These are phyloP conservation scores for Rhodotorula sp. DNA, from an alignment of 1,284 basidiomycete genomes.

Conservation along the genomic window DNA sequence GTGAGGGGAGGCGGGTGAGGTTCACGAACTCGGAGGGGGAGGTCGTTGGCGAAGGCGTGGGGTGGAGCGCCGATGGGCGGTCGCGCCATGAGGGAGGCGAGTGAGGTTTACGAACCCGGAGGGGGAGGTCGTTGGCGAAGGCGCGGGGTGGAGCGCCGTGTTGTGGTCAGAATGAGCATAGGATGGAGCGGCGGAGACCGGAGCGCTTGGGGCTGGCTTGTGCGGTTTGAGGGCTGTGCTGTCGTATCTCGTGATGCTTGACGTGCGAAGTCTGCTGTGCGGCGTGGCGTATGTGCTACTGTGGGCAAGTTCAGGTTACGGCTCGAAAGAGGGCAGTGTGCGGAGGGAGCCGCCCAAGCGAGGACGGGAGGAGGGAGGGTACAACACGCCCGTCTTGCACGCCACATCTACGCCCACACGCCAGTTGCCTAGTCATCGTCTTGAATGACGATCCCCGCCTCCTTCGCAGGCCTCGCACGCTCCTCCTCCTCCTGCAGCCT, in stretches of 20 bases:
- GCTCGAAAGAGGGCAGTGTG: too few species aligned
- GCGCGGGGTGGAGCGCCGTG: not conserved
- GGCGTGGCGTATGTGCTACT: too few species aligned
- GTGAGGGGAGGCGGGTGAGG: too few species aligned
- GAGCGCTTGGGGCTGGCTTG: too few species aligned
- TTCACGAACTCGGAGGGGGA: not conserved
- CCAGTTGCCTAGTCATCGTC: conserved; percentile 33
- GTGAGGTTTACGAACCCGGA: not conserved
- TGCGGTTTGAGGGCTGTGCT: too few species aligned
- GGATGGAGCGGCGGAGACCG: not conserved
- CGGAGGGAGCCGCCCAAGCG: not conserved
- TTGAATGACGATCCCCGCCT: conserved; percentile 39
- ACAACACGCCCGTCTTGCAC: not conserved
- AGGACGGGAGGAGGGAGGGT: too few species aligned
- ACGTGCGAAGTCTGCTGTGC: too few species aligned
- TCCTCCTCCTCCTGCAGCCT: conserved; percentile 22
- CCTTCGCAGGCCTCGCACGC: conserved; percentile 26
- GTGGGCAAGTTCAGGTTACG: too few species aligned
- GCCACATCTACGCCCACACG: not conserved
- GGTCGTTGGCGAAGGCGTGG: not conserved
- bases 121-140: not conserved
- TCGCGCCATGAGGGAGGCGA: too few species aligned
- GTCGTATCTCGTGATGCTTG: too few species aligned
- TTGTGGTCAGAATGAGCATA: not conserved
- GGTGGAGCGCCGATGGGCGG: too few species aligned